Conservation (phyloP, 2,329 filamentous ascomycete genomes). For the Fusarium luffae region DNA sequence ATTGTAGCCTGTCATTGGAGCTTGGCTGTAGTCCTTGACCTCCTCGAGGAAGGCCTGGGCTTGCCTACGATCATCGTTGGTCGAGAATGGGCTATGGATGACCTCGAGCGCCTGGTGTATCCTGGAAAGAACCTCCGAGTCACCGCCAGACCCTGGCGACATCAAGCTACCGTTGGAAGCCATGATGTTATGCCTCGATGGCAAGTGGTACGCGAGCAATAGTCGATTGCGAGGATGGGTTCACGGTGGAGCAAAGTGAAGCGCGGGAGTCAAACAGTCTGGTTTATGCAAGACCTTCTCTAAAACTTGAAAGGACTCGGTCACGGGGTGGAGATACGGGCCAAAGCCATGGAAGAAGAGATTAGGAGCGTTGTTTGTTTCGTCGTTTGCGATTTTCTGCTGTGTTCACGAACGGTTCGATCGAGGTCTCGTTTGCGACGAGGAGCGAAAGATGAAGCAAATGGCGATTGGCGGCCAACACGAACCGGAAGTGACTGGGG, state of each 20-base stretch:
- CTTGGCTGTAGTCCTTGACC: conserved; percentile 81
- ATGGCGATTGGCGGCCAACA: conserved; percentile 17
- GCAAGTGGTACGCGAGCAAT: conserved; percentile 19
- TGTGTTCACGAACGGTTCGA: conserved; percentile 5
- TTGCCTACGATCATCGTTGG: conserved; percentile 83
- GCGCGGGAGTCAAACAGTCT: conserved; percentile 29
- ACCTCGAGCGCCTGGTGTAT: conserved; percentile 89
- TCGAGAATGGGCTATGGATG: conserved; percentile 84
- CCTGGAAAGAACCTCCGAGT: conserved; percentile 65
- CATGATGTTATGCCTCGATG: conserved; percentile 44
- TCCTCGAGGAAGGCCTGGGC: conserved; percentile 88
- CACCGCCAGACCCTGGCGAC: conserved; percentile 51
- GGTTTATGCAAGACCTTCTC: conserved; percentile 37
- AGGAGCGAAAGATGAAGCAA: conserved; percentile 14
- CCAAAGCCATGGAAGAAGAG: conserved; percentile 35
- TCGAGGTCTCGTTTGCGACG: conserved; percentile 32
- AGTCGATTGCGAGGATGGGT: conserved; percentile 17
- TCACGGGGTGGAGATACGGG: conserved; percentile 22
- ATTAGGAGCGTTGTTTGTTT: not conserved
- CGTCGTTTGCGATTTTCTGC: conserved; percentile 19
- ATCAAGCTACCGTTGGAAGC: conserved; percentile 52
- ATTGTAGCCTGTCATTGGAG: conserved; percentile 85
- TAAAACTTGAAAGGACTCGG: conserved; percentile 14
- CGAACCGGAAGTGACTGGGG: conserved; percentile 2
- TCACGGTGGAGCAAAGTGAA: conserved; percentile 21